Evolutionary conservation across 495 filamentous ascomycete genomes (phyloP), one percentile per base, ranked within the genome.

Genomic region (Immersiella caudata): DNA sequence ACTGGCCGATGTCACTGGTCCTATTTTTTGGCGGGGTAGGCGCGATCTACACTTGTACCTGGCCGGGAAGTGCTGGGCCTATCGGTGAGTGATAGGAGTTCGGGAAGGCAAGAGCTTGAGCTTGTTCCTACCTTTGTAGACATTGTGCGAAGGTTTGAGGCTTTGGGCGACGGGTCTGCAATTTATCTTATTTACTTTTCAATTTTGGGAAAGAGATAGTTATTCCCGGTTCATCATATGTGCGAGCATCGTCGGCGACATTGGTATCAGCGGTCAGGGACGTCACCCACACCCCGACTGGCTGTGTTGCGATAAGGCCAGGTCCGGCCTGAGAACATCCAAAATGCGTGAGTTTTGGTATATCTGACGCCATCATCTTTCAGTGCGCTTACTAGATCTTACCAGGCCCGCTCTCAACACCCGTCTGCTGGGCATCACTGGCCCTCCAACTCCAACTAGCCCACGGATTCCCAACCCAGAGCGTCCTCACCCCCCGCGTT

Each of bases 391-490:
- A 55, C 20, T 26, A 22, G 9, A 6, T 14, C 3, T 52, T 9
- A 11, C n/a, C 52, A 55, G 52, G 52, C 3, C n/a, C 29, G 24
- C 20, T 33, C 57, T 60, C 57, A 25, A 29, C 57, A 6, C 14
- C 20, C 12, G 5, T 40, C 25, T n/a, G 16, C 57, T 60, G 9
- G 57, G 26, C 29, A 11, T 60, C 25, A 14, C 40, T 52, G 29
- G 40, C 51, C 49, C 26, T 64, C 7, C 52, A 55, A 6, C 16
- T 62, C 18, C 8, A 21, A 12, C 20, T 50, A 22, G 11, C n/a
- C 60, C 16, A 35, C 11, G 63, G 50, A 29, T 46, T 50, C 33
- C 60, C 60, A 12, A 35, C 46, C 33, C 50, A 64, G 25, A 61
- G 12, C 22, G 35, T 22, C 11, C 27, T 46, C 55, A 12, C n/a